Evolutionary conservation across 2,329 filamentous ascomycete genomes (phyloP).

Genomic region (Corynespora cassiicola): DNA sequence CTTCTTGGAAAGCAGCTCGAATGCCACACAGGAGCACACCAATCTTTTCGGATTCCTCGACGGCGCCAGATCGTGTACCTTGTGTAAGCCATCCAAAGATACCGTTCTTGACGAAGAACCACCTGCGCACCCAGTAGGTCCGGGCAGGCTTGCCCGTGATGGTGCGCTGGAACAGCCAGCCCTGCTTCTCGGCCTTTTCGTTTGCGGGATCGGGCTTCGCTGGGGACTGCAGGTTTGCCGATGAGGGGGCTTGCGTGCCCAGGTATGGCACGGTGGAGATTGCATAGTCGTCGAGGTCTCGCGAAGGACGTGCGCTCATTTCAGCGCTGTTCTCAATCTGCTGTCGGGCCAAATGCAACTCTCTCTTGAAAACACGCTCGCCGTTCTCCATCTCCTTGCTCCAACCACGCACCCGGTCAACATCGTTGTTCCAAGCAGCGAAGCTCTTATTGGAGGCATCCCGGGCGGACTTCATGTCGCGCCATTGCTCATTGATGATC

Average conservation of each 20-base stretch:
- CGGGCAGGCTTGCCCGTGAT: conserved; percentile 86
- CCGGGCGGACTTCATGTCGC: conserved; percentile 77
- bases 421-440: conserved; percentile 74
- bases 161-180: conserved; percentile 87
- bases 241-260: conserved; percentile 71
- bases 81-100: conserved; percentile 96
- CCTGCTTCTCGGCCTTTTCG: conserved; percentile 78
- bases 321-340: conserved; percentile 83
- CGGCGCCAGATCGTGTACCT: conserved; percentile 77
- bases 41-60: conserved; percentile 95
- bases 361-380: conserved; percentile 82
- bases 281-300: conserved; percentile 92
- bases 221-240: conserved; percentile 52
- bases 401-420: conserved; percentile 93
- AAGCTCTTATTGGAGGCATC: conserved; percentile 69
- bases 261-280: conserved; percentile 88
- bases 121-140: conserved; percentile 87
- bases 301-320: conserved; percentile 75
- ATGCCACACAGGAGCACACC: conserved; percentile 93
- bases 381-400: conserved; percentile 90
- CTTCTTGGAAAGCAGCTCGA: conserved; percentile 88
- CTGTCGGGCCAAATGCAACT: conserved; percentile 78
- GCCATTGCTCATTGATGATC: conserved; percentile 86
- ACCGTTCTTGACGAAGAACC: conserved; percentile 95
- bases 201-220: conserved; percentile 59